Evolutionary conservation across 164 flowering plant genomes (phyloP).

Genomic region (Berberis thunbergii): DNA sequence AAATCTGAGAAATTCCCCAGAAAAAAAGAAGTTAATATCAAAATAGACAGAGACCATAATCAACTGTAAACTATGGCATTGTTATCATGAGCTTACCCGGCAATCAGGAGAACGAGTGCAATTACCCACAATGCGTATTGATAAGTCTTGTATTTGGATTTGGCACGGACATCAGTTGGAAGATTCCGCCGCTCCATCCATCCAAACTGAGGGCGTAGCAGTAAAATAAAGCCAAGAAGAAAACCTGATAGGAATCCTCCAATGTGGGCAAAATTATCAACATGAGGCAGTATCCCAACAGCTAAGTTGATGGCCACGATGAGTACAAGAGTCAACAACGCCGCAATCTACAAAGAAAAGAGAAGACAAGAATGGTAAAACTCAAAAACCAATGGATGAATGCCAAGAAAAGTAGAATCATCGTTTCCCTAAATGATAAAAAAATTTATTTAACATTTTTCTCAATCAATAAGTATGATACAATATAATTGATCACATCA

Average conservation of each 20-base stretch:
- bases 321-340: conserved; percentile 53
- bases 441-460: no score
- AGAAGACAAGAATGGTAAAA: neutral
- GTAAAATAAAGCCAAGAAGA: conserved; percentile 63
- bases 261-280: conserved; percentile 72
- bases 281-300: conserved; percentile 72
- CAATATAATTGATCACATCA: no score
- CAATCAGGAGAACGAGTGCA: conserved; percentile 39
- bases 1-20: neutral
- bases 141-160: conserved; percentile 58
- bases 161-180: conserved; percentile 29
- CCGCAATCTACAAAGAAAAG: conserved; percentile 44
- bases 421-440: neutral
- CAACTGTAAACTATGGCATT: neutral
- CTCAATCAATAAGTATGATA: no score
- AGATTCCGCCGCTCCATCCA: conserved; percentile 53
- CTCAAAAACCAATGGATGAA: neutral
- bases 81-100: neutral
- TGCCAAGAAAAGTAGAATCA: neutral
- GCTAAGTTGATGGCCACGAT: conserved; percentile 61
- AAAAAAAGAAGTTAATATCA: neutral
- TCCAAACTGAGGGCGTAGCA: conserved; percentile 67
- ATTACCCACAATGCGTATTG: conserved; percentile 55
- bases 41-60: neutral
- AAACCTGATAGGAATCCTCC: conserved; percentile 81